Evolutionary conservation across 1,284 basidiomycete species (phyloP), one percentile per base, ranked within the genome.

Genomic region (Schizophyllum amplum): DNA sequence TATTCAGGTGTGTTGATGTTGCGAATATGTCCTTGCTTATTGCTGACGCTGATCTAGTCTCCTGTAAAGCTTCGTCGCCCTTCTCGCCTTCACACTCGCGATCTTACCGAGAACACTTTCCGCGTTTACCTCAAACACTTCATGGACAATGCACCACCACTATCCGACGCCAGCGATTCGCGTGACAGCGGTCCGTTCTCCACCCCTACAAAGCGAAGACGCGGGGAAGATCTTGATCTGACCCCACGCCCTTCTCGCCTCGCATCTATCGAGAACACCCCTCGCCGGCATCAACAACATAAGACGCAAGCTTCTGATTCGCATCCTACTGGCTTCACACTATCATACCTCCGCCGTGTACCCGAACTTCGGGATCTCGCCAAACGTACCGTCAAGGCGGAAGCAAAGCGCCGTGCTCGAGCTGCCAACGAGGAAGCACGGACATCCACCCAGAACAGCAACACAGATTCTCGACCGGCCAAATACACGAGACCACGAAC

Each of bases 81-180:
- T 1, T 82, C 83, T 0, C 75, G 82, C 27, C 68, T 90, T 20
- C 83, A 77, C 54, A 78, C 81, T 0, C 73, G 75, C 17, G 84
- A 89, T 57, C 77, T 90, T 42, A 88, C 80, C 1, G 75, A 72
- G 5, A 83, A 83, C 58, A 84, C 82, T 0, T 88, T 90, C 66
- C 77, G 84, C 11, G 78, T 87, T 48, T 89, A 90, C 63, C 63
- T 90, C 59, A 88, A 87, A 61, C 83, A 90, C 60, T 90, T 82
- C 67, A 85, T 90, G 82, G 82, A 87, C 63, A 75, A 82, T 61
- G 68, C 68, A 4, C 64, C 17, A 26, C 55, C 65, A 17, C 26
- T 56, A n/a, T 20, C 20, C 9, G 20, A 4, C 20, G 22, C 51
- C 24, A 42, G 51, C 22, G 25, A n/a, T 27, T 26, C 53, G 57